Evolutionary conservation across 2,329 filamentous ascomycete genomes (phyloP).

Genomic region (Penicillium sp.): DNA sequence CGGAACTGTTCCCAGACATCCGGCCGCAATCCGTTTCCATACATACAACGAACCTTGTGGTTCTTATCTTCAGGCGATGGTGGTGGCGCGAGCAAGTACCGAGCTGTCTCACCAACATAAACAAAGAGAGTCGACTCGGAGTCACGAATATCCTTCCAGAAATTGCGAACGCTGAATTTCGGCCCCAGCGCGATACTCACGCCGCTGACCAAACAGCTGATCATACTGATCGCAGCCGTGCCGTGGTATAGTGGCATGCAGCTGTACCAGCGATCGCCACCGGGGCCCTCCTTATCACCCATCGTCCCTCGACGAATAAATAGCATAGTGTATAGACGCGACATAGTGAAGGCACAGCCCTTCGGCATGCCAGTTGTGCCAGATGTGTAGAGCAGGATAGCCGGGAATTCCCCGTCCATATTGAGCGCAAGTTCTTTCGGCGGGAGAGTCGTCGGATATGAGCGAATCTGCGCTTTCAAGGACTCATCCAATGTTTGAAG

Average conservation of each 20-base stretch:
- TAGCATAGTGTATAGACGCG: conserved; percentile 48
- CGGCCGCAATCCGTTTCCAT: conserved; percentile 54
- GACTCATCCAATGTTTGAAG: conserved; percentile 58
- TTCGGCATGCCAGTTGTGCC: conserved; percentile 79
- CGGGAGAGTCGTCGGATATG: conserved; percentile 56
- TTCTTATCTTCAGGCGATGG: conserved; percentile 49
- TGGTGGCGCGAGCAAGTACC: conserved; percentile 72
- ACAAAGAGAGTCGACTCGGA: conserved; percentile 71
- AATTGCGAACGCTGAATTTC: conserved; percentile 68
- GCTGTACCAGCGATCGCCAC: conserved; percentile 69
- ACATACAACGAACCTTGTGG: conserved; percentile 51
- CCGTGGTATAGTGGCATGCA: conserved; percentile 81
- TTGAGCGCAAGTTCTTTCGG: conserved; percentile 59
- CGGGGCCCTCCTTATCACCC: conserved; percentile 31
- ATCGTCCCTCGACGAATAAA: conserved; percentile 39
- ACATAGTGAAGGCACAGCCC: conserved; percentile 65
- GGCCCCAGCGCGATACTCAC: conserved; percentile 46
- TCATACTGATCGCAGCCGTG: conserved; percentile 66
- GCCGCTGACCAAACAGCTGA: conserved; percentile 60
- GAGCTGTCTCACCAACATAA: conserved; percentile 77
- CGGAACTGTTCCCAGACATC: conserved; percentile 59
- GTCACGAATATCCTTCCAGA: conserved; percentile 74
- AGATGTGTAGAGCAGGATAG: conserved; percentile 73
- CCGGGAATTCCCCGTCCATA: conserved; percentile 59
- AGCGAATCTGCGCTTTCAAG: conserved; percentile 53